Evolutionary conservation across 2,329 filamentous ascomycete species (phyloP), one percentile per base, ranked within the genome.

Genomic region (Stachybotrys chartarum): DNA sequence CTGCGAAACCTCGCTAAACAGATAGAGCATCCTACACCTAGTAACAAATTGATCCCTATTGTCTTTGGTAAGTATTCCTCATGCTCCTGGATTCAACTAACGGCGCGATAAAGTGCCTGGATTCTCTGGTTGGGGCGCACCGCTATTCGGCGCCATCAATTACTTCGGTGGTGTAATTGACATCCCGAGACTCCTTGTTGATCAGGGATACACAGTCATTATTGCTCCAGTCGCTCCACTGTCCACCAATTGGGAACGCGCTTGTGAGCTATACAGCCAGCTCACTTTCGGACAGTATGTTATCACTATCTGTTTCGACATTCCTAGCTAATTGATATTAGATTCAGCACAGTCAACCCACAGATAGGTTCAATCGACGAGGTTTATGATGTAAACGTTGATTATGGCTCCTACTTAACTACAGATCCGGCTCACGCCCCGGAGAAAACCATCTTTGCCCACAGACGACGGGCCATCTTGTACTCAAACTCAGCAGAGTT

Each of bases 191-290:
- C 55, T 53, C 52, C 55, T 56, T 18, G 48, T 51, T 30, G 31
- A 54, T 32, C 12, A 50, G 18, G 55, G 55, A 48, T 56, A 56
- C 30, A 56, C 51, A n/a, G 47, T 56, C 42, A 56, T 56, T 51
- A 51, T 56, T 16, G 51, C 55, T 16, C 55, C 55, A 6, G 32
- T 56, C 24, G 51, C 55, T 54, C 55, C 55, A 18, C 39, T 56
- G 12, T 56, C 55, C 6, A 53, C 55, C 14, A 56, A 56, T 6
- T 56, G 55, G 55, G 55, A 56, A 44, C 55, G 55, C 39, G 55
- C 55, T 30, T 56, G 55, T 48, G 55, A 56, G 51, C 55, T 56
- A 6, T 54, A 56, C 47, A 56, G 51, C 5, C 55, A 56, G 47
- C 55, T 56, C n/a, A 56, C 51, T 35, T 50, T 51, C 10, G 51